These are phyloP conservation scores for Centella asiatica DNA, from an alignment of 129 eudicot species.

Conservation along the genomic window DNA sequence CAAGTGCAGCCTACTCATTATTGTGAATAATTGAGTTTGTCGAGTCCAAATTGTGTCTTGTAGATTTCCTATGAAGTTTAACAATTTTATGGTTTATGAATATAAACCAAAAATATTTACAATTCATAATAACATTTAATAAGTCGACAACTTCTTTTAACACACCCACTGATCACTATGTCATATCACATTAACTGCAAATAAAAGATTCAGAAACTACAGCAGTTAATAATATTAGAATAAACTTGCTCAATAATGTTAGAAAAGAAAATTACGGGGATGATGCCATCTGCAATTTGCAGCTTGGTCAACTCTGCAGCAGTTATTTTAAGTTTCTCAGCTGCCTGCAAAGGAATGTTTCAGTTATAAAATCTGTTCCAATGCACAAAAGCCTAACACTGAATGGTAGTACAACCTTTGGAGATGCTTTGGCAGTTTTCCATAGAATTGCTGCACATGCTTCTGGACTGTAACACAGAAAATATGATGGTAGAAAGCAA, in stretches of 20 bases:
- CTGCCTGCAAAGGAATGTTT: constrained; percentile 53
- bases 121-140: neutral
- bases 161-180: neutral
- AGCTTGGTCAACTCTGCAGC: constrained; percentile 64
- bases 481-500: constrained; percentile 1
- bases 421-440: constrained; percentile 78
- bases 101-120: neutral
- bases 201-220: neutral
- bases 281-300: constrained; percentile 61
- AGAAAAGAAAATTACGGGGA: constrained; percentile 41
- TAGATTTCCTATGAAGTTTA: neutral
- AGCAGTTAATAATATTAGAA: neutral
- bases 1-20: neutral
- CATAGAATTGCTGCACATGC: constrained; percentile 93
- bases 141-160: neutral
- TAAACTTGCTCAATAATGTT: too few species aligned
- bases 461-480: constrained; percentile 62
- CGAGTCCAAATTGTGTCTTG: neutral
- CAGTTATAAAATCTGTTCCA: neutral
- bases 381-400: neutral
- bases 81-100: neutral
- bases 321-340: constrained; percentile 81
- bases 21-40: neutral
- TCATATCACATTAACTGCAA: neutral
- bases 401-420: constrained; percentile 40